phyloP scores from a whole-genome alignment of 2,329 filamentous ascomycete species.

The Penicillium sp. region DNA sequence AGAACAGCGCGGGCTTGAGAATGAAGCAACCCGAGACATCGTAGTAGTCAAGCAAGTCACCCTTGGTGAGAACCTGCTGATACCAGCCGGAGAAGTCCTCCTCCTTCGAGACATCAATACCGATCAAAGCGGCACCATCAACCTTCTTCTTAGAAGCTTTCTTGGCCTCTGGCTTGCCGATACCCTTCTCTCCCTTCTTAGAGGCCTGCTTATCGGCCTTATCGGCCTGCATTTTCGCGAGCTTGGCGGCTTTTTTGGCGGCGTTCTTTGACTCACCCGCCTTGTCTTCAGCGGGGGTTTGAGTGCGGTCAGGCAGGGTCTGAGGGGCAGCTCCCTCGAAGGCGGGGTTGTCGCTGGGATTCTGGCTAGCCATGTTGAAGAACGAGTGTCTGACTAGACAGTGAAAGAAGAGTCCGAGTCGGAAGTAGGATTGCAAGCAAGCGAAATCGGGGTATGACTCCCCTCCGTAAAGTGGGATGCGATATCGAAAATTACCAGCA shows the following conservation, averaged over 20 bases:
- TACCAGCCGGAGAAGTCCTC: slow-evolving; percentile 95
- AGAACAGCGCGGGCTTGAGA: slow-evolving; percentile 68
- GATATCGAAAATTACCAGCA: slow-evolving; percentile 23
- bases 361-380: slow-evolving; percentile 32
- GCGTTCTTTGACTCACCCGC: slow-evolving; percentile 38
- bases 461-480: slow-evolving; percentile 39
- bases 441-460: slow-evolving; percentile 19
- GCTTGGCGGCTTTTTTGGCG: slow-evolving; percentile 50
- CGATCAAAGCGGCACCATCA: slow-evolving; percentile 67
- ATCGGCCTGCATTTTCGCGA: slow-evolving; percentile 41
- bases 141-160: slow-evolving; percentile 49
- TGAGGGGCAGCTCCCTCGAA: slow-evolving; percentile 25
- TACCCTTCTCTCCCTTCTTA: slow-evolving; percentile 31
- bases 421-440: slow-evolving; percentile 15
- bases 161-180: slow-evolving; percentile 6
- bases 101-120: slow-evolving; percentile 80
- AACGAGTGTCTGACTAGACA: slow-evolving; percentile 18
- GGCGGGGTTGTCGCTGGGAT: slow-evolving; percentile 25
- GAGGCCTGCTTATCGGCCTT: slow-evolving; percentile 36
- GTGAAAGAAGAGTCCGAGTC: slow-evolving; percentile 13
- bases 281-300: slow-evolving; percentile 37
- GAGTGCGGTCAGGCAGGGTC: slow-evolving; percentile 39
- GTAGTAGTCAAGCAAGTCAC: slow-evolving; percentile 97
- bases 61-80: slow-evolving; percentile 94
- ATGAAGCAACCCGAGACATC: slow-evolving; percentile 98